Evolutionary conservation across 352 stramenopile species (phyloP).

Genomic region (Saprolegnia parasitica): DNA sequence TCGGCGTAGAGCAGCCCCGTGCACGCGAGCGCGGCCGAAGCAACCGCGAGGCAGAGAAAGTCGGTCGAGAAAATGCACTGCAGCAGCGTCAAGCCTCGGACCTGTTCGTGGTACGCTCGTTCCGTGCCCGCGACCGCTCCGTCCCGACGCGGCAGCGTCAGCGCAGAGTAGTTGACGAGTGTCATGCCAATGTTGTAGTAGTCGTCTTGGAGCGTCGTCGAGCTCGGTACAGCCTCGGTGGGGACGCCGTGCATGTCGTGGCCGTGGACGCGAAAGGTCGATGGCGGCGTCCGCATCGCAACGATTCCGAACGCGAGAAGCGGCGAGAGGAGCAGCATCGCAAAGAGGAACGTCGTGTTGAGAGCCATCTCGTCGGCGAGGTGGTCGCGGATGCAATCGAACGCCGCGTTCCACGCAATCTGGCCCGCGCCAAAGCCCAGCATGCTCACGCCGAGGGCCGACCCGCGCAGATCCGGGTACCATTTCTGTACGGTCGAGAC

Average conservation of each 20-base stretch:
- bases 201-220: constrained; percentile 8
- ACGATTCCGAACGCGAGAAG: background rate
- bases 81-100: background rate
- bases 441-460: constrained; percentile 10
- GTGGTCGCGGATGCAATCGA: constrained; percentile 1
- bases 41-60: constrained; percentile 9
- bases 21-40: constrained; percentile 3
- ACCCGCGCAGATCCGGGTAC: constrained; percentile 22
- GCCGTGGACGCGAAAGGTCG: constrained; percentile 18
- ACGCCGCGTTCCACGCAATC: constrained; percentile 4
- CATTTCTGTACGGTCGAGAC: constrained; percentile 23
- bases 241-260: constrained; percentile 22
- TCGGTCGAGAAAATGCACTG: constrained; percentile 22
- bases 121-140: constrained; percentile 8
- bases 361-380: background rate
- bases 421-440: constrained; percentile 25
- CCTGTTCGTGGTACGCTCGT: constrained; percentile 14
- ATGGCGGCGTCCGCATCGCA: constrained; percentile 21
- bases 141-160: background rate
- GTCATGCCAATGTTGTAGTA: constrained; percentile 27
- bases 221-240: background rate
- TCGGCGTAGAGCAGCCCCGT: constrained; percentile 34
- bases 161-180: constrained; percentile 16
- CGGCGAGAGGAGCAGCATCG: background rate
- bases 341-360: background rate